Percentiles rank a stretch among this genome's conserved stretches.
phyloP scores from a whole-genome alignment of 805 yeast species.

The Myxozyma sirexii region DNA sequence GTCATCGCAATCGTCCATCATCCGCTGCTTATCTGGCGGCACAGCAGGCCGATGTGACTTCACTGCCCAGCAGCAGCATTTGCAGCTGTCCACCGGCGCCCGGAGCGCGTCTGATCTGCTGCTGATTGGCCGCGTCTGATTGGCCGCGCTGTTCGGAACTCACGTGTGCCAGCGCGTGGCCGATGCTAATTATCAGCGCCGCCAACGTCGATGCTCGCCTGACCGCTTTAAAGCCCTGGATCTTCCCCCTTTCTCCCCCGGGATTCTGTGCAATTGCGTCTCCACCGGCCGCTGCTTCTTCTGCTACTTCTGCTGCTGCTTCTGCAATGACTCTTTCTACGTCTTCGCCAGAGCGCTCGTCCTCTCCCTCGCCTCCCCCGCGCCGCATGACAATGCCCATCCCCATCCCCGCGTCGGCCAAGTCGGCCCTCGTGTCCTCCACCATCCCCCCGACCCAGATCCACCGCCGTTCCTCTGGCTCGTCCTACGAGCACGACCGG shows the following conservation, averaged over 20 bases:
- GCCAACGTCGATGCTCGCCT: not conserved
- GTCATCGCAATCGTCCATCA: not conserved
- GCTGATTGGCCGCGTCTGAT: no score
- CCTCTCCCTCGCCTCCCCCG: not conserved
- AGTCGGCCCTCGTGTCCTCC: conserved; percentile 18
- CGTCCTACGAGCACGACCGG: not conserved
- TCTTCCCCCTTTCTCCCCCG: not conserved
- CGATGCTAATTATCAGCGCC: not conserved
- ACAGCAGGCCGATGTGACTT: no score
- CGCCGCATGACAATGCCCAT: conserved; percentile 20
- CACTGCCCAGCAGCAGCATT: no score
- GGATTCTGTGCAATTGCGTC: no score
- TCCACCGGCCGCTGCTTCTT: not conserved
- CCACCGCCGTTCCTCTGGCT: conserved; percentile 20
- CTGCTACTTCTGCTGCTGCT: not conserved
- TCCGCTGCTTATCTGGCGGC: no score
- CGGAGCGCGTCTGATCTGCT: no score
- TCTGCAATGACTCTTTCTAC: not conserved
- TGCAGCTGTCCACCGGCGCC: no score
- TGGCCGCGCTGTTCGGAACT: no score
- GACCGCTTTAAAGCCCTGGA: not conserved
- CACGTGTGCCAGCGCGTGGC: not conserved
- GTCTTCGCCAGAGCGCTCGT: not conserved
- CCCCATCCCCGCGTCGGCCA: conserved; percentile 23
- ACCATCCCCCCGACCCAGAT: conserved; percentile 30